Evolutionary conservation across 208 protist species (phyloP), one percentile per base, ranked within the genome.

Genomic region (Acanthamoeba castellanii): DNA sequence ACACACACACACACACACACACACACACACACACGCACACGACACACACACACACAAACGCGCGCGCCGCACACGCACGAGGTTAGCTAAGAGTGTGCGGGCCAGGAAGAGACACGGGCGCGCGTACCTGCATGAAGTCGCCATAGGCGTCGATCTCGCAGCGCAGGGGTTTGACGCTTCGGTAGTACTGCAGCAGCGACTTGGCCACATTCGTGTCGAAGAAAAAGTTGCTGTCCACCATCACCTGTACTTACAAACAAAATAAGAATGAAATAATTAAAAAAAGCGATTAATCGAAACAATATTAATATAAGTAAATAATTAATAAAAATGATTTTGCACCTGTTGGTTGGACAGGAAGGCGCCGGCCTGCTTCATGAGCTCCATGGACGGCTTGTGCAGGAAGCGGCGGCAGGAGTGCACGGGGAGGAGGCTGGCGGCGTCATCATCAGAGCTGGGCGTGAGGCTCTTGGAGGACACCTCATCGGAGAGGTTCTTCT

Each of bases 81-180:
- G 7, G 52, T 57, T 1, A 57, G 11, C 52, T 18, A 2, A 11
- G 3, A 18, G 59, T 8, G 81, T 59, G 81, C 4, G 16, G 34
- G 14, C 20, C 4, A 82, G 37, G 37, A 3, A 27, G 22, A 68
- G 3, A 3, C 27, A 68, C n/a, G 37, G n/a, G 2, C 13, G 2
- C 27, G 42, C 30, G 42, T n/a, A 92, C 82, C 59, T 96, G 95
- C 42, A 96, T 72, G 50, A 96, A 96, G 72, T 96, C 95, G 45
- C 72, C 88, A 76, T 96, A 96, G 30, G 95, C 95, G 78, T 96
- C 95, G 16, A 96, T 94, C 70, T 96, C 95, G 30, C 55, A 92
- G 20, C 37, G 22, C 16, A 96, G 52, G 27, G 92, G 92, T 25
- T 68, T 68, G 14, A 90, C 89, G 34, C 57, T n/a, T 20, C 55